phyloP scores from a whole-genome alignment of 768 basidiomycete genomes.

The Mrakia gelida region DNA sequence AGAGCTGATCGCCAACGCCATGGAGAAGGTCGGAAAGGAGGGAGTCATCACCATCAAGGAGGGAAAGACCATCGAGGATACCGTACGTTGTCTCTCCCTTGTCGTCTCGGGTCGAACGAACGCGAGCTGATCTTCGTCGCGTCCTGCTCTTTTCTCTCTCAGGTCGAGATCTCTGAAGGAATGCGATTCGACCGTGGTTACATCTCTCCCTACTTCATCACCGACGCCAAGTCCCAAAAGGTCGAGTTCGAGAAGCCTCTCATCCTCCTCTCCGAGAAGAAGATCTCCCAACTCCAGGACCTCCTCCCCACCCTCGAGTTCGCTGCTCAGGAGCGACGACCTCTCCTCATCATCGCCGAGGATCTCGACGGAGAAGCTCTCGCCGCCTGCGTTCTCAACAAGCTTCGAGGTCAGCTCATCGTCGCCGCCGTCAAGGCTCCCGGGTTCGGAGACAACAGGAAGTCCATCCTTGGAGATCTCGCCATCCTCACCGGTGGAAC shows the following conservation, averaged over 20 bases:
- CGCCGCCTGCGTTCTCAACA: constrained; percentile 97
- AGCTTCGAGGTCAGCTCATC: constrained; percentile 93
- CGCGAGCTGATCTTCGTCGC: not conserved
- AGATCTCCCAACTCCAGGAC: constrained; percentile 90
- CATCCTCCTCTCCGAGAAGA: constrained; percentile 93
- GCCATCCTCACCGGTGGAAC: constrained; percentile 96
- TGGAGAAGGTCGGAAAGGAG: constrained; percentile 99
- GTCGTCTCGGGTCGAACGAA: too few relatives aligned
- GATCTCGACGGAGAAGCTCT: constrained; percentile 97
- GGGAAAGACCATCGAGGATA: constrained; percentile 90
- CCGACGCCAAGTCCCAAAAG: constrained; percentile 92
- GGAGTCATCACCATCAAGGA: constrained; percentile 99
- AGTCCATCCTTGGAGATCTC: constrained; percentile 92
- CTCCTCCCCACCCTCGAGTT: constrained; percentile 85
- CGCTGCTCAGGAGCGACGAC: constrained; percentile 65
- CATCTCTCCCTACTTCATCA: constrained; percentile 97
- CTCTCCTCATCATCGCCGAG: constrained; percentile 93
- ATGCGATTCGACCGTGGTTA: constrained; percentile 99
- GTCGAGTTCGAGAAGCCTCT: constrained; percentile 96
- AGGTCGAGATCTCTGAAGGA: constrained; percentile 98
- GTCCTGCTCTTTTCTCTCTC: too few relatives aligned
- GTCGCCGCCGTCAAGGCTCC: constrained; percentile 95
- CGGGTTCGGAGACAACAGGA: constrained; percentile 97
- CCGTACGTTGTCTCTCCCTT: constrained; percentile 1
- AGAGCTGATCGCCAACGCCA: constrained; percentile 91